These are phyloP conservation scores for Dactylorhiza incarnata DNA, from an alignment of 106 monocot genomes.

Conservation along the genomic window DNA sequence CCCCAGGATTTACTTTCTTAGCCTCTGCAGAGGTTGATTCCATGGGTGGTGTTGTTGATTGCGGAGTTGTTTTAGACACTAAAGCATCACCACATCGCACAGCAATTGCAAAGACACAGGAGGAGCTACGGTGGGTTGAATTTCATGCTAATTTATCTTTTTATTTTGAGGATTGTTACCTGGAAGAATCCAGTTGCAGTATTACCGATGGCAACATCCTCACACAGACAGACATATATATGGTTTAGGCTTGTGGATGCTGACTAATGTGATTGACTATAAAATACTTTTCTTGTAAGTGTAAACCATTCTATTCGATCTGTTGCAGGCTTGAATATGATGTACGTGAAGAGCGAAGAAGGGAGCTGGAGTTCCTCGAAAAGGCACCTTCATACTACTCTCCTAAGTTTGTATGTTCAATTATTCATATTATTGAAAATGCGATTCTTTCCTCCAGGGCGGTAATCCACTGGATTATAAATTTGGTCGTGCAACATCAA, in stretches of 20 bases:
- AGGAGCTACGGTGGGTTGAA: constrained; percentile 53
- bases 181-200: not conserved
- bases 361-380: constrained; percentile 88
- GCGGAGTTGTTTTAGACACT: constrained; percentile 37
- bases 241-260: not conserved
- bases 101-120: constrained; percentile 81
- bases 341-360: constrained; percentile 73
- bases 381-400: constrained; percentile 34
- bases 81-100: constrained; percentile 69
- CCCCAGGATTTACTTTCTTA: constrained; percentile 7
- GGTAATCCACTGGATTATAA: constrained; percentile 95
- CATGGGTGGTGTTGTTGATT: constrained; percentile 81
- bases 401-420: not conserved
- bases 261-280: not conserved
- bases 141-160: not conserved
- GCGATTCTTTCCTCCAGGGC: constrained; percentile 41
- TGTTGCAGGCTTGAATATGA: constrained; percentile 68
- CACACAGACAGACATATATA: not conserved
- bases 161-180: not conserved
- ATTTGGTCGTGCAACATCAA: constrained; percentile 43
- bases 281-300: not conserved
- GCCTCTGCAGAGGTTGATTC: constrained; percentile 50
- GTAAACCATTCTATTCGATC: not conserved
- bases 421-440: not conserved
- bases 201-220: not conserved